Base-by-base conservation (phyloP, 2,329 filamentous ascomycete species). In the Xylariaceae sp. region DNA sequence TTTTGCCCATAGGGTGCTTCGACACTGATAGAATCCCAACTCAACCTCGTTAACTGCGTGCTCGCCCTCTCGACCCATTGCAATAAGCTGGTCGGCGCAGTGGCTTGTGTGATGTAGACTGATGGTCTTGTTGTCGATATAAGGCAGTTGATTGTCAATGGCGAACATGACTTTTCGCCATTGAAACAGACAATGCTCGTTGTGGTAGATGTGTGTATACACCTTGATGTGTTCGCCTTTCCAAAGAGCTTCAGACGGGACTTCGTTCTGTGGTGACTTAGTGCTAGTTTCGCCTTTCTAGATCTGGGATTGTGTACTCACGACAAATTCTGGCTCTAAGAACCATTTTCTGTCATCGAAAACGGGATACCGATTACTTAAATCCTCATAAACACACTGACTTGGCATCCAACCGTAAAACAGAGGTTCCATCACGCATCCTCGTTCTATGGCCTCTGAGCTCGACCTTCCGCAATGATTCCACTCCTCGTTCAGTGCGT, bases 81-180 rank as follows among this genome's bases (percentile, higher is more conserved):
- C 49, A 19, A 51, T 47, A 39, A 60, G n/a, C 43, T 58, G 51
- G 50, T 51, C 38, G 6, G 42, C 52, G 33, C 48, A 51, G 50
- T 51, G 54, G 31, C 44, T 48, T 13, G 49, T 38, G 34, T 48
- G 44, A 42, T 50, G 45, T 34, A 22, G 19, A 50, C 48, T 51
- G 46, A 54, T 55, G 2, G 58, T 60, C 45, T 60, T 60, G 28
- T 56, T 58, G 45, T 60, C 58, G 5, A 60, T 41, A 40, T 55
- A 60, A 12, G 55, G 53, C 36, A 50, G 55, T 18, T 38, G 22
- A 34, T 56, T 47, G 46, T 52, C 45, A 52, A 60, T 53, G 33
- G 56, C 58, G n/a, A 56, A 58, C 18, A 54, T 51, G n/a, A 60
- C 47, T 38, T 60, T 60, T 22, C 56, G 51, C 58, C 58, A 60